A percentile compares a stretch with the other conserved stretches of the same genome.
Conservation (phyloP, 2,329 filamentous ascomycete genomes). For the Hysterium pulicare region DNA sequence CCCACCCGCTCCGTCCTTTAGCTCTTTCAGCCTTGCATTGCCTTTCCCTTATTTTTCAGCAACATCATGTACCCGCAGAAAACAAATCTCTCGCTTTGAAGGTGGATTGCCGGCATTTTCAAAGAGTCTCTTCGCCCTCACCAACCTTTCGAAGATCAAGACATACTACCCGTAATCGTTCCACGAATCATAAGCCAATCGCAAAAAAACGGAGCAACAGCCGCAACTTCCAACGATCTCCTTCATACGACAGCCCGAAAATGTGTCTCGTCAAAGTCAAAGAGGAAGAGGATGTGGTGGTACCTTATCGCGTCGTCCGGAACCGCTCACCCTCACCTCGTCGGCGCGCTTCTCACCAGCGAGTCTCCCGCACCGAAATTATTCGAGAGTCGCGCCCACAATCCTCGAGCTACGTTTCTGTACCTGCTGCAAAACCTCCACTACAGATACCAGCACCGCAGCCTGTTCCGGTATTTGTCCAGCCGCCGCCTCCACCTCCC, state of each 20-base stretch:
- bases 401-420: constrained; percentile 24
- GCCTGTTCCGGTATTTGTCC: constrained; percentile 39
- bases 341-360: constrained; percentile 25
- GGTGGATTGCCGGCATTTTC: too few species aligned
- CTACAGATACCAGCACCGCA: constrained; percentile 38
- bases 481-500: constrained; percentile 31
- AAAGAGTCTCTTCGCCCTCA: too few species aligned
- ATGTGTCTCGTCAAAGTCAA: constrained; percentile 49
- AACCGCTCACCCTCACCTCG: constrained; percentile 17
- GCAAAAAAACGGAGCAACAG: too few species aligned
- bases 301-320: constrained; percentile 35
- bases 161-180: neutral
- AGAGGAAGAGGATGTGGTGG: constrained; percentile 43
- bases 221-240: too few species aligned
- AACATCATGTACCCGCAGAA: too few species aligned
- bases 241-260: constrained; percentile 4
- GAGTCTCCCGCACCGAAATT: constrained; percentile 24
- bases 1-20: too few species aligned
- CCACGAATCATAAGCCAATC: neutral
- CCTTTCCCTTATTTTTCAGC: too few species aligned
- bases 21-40: too few species aligned
- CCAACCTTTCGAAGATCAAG: too few species aligned
- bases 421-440: constrained; percentile 26
- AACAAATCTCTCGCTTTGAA: too few species aligned
- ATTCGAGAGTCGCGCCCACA: constrained; percentile 23